phyloP scores from a whole-genome alignment of 1,284 basidiomycete genomes.

The Sparassis latifolia region DNA sequence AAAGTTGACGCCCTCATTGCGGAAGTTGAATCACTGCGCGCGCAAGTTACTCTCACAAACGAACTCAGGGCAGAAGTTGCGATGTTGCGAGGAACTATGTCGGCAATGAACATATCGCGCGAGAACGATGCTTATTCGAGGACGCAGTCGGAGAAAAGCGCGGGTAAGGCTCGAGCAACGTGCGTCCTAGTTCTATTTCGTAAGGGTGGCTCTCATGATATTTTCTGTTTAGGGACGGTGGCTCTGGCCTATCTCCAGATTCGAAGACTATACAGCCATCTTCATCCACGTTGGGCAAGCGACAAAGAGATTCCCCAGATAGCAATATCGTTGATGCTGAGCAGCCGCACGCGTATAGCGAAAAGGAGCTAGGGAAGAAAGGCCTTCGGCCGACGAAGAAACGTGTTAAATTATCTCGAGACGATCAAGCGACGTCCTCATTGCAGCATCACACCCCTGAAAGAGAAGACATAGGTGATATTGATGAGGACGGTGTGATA shows the following conservation, averaged over 20 bases:
- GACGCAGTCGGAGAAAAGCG: conserved; percentile 12
- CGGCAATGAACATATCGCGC: not conserved
- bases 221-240: too few species aligned
- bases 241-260: too few species aligned
- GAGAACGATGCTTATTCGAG: not conserved
- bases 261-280: not conserved
- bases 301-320: conserved; percentile 43
- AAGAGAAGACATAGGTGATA: conserved; percentile 2
- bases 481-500: conserved; percentile 5
- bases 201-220: not conserved
- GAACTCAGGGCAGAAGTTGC: conserved; percentile 18
- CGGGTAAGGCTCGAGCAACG: conserved; percentile 18
- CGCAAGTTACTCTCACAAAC: conserved; percentile 10
- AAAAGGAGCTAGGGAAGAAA: conserved; percentile 30
- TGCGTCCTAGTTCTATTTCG: conserved; percentile 6
- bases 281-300: conserved; percentile 46
- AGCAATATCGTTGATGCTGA: conserved; percentile 35
- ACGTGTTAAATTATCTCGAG: conserved; percentile 32
- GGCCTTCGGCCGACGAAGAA: conserved; percentile 45
- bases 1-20: conserved; percentile 12
- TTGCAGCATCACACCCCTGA: not conserved
- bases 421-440: not conserved
- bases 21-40: conserved; percentile 18
- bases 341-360: conserved; percentile 27
- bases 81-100: conserved; percentile 8